Evolutionary conservation across 768 basidiomycete species (phyloP).

Genomic region (Peribolospora kevripleyi): DNA sequence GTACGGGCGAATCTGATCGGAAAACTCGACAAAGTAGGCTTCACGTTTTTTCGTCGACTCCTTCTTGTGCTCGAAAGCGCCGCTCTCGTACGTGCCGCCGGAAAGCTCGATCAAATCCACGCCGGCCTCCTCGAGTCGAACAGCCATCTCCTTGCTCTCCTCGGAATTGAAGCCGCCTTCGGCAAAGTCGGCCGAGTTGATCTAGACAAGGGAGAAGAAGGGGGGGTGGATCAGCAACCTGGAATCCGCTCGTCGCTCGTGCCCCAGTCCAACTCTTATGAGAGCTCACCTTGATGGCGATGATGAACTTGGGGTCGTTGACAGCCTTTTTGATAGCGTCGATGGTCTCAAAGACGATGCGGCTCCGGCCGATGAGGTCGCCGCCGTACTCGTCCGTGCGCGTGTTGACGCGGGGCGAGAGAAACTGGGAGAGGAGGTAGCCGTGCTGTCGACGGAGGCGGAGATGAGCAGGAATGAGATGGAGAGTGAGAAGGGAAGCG

Average conservation of each 20-base stretch:
- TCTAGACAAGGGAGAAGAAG: neutral
- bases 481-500: no score
- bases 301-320: conserved; percentile 9
- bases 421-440: conserved; percentile 18
- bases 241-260: no score
- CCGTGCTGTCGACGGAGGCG: conserved; percentile 2
- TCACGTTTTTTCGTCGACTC: conserved; percentile 16
- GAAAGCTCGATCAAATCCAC: conserved; percentile 26
- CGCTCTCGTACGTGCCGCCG: conserved; percentile 20
- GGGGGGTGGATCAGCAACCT: no score
- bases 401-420: conserved; percentile 19
- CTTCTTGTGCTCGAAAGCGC: conserved; percentile 14
- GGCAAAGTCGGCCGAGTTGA: neutral
- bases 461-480: no score
- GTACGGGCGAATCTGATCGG: conserved; percentile 13
- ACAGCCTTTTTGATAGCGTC: conserved; percentile 12
- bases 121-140: conserved; percentile 18
- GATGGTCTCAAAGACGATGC: conserved; percentile 19
- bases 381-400: conserved; percentile 22
- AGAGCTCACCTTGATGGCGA: conserved; percentile 12
- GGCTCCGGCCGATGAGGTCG: conserved; percentile 18
- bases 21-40: conserved; percentile 15
- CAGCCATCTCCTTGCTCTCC: conserved; percentile 18
- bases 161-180: conserved; percentile 18
- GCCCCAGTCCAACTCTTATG: neutral